Evolutionary conservation across 2,329 filamentous ascomycete species (phyloP).

Genomic region (Paracorniculantispora psalliotae): DNA sequence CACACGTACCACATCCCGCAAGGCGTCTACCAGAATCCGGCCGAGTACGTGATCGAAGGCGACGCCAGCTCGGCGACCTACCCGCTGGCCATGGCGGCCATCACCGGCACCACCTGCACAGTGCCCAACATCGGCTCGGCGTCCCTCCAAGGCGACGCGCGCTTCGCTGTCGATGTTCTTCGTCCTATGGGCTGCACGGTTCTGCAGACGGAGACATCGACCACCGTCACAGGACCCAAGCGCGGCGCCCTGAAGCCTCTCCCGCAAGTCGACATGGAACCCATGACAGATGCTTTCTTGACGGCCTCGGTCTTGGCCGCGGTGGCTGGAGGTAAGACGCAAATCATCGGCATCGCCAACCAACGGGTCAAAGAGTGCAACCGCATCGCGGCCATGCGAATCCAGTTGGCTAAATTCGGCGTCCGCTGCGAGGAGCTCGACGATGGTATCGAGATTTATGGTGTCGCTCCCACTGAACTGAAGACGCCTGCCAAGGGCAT

Average conservation of each 20-base stretch:
- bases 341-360: constrained; percentile 92
- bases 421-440: constrained; percentile 82
- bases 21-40: constrained; percentile 75
- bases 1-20: constrained; percentile 94
- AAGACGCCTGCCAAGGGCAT: constrained; percentile 60
- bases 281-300: constrained; percentile 98
- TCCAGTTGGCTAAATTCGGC: constrained; percentile 89
- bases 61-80: constrained; percentile 98
- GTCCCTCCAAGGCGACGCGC: constrained; percentile 90
- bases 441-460: constrained; percentile 79
- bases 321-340: constrained; percentile 76
- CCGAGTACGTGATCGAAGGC: constrained; percentile 87
- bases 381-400: constrained; percentile 90
- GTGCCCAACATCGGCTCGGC: constrained; percentile 91
- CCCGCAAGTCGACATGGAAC: constrained; percentile 90
- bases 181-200: constrained; percentile 91
- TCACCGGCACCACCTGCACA: constrained; percentile 92
- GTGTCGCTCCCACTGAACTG: constrained; percentile 44
- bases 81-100: constrained; percentile 86
- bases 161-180: constrained; percentile 86
- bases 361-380: constrained; percentile 98
- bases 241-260: constrained; percentile 69
- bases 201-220: constrained; percentile 76
- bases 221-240: constrained; percentile 86
- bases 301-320: constrained; percentile 91